Conservation (phyloP, 2,329 filamentous ascomycete species). For the Talaromyces rugulosus region DNA sequence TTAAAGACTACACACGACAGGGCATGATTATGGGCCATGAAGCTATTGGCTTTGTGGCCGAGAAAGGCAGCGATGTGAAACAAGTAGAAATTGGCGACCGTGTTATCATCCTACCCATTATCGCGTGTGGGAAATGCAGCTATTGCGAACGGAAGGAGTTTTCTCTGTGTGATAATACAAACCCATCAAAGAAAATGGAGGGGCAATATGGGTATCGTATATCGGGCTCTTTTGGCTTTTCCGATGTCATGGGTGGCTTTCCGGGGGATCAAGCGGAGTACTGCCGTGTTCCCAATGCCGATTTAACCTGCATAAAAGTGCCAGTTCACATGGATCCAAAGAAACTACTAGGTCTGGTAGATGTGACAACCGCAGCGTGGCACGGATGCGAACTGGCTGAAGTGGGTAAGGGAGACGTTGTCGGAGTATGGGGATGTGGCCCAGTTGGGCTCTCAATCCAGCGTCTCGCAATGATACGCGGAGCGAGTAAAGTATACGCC, state of each 20-base stretch:
- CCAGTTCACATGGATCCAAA: slow-evolving; percentile 22
- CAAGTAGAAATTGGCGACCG: slow-evolving; percentile 22
- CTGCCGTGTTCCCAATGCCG: slow-evolving; percentile 32
- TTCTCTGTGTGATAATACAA: slow-evolving; percentile 29
- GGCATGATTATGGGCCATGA: slow-evolving; percentile 28
- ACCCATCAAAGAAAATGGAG: slow-evolving; percentile 26
- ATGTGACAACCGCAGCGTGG: slow-evolving; percentile 31
- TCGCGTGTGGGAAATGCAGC: slow-evolving; percentile 27
- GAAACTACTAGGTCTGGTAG: slow-evolving; percentile 26
- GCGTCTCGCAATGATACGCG: slow-evolving; percentile 24
- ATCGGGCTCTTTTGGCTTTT: slow-evolving; percentile 30
- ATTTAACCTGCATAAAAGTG: slow-evolving; percentile 26
- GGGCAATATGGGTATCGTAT: slow-evolving; percentile 24
- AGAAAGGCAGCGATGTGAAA: slow-evolving; percentile 21
- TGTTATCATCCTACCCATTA: slow-evolving; percentile 27
- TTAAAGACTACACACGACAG: slow-evolving; percentile 24
- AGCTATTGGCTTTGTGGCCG: slow-evolving; percentile 26
- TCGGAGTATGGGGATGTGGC: slow-evolving; percentile 31
- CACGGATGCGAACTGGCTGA: slow-evolving; percentile 29
- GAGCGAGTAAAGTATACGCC: slow-evolving; percentile 29
- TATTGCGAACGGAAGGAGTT: slow-evolving; percentile 28
- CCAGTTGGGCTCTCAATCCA: slow-evolving; percentile 28
- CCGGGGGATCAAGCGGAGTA: slow-evolving; percentile 34
- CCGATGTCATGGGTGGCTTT: slow-evolving; percentile 30
- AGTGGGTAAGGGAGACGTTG: slow-evolving; percentile 25